These are phyloP conservation scores for Boletus rubescentipes DNA, from an alignment of 768 basidiomycete genomes.

Conservation along the genomic window DNA sequence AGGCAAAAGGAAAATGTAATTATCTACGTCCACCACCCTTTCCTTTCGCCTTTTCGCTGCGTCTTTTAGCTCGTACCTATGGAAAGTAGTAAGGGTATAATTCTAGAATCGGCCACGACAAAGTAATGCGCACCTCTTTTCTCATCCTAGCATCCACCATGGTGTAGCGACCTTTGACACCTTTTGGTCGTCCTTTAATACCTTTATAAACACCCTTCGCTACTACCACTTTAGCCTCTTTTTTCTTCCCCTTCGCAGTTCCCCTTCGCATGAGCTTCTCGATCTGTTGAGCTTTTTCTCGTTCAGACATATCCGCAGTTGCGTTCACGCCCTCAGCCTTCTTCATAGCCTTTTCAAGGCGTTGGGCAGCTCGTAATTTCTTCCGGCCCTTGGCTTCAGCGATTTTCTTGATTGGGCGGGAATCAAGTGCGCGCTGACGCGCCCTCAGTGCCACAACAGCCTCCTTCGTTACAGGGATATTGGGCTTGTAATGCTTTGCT, in stretches of 20 bases:
- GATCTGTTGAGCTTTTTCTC: conserved; percentile 92
- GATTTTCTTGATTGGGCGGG: conserved; percentile 97
- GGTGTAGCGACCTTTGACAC: conserved; percentile 90
- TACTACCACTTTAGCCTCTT: conserved; percentile 83
- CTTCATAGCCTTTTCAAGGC: conserved; percentile 89
- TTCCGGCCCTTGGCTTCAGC: conserved; percentile 98
- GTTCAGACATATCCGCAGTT: conserved; percentile 88
- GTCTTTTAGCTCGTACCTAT: conserved; percentile 81
- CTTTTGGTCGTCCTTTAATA: conserved; percentile 89
- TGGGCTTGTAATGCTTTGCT: conserved; percentile 86
- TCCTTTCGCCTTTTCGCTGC: conserved; percentile 72
- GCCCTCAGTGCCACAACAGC: conserved; percentile 82
- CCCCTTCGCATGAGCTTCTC: conserved; percentile 89
- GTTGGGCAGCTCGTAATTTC: conserved; percentile 83
- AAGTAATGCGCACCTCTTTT: conserved; percentile 73
- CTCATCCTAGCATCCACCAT: conserved; percentile 95
- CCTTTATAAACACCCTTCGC: conserved; percentile 90
- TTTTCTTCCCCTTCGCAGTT: conserved; percentile 65
- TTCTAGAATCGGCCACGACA: background rate
- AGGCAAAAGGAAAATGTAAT: background rate
- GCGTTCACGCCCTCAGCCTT: conserved; percentile 93
- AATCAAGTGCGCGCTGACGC: conserved; percentile 91
- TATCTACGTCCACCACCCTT: conserved; percentile 43
- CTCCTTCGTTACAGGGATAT: conserved; percentile 96
- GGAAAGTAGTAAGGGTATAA: conserved; percentile 3